Base-by-base conservation (phyloP, 2,329 filamentous ascomycete genomes). In the Diaporthe citri region DNA sequence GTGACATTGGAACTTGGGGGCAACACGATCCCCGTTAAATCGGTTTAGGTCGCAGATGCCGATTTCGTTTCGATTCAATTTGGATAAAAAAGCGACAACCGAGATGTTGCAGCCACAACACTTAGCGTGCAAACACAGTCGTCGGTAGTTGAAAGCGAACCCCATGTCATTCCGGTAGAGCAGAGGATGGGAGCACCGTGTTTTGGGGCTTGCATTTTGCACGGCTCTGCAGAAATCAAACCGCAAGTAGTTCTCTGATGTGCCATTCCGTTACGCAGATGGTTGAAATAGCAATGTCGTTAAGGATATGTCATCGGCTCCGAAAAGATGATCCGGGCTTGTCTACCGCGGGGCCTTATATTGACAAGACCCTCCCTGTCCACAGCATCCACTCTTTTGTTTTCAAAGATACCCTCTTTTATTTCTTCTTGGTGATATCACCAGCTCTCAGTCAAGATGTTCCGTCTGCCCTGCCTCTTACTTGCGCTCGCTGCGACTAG, bases 401-500 rank as follows among this genome's bases (percentile, higher is more conserved):
- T 25, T 22, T 20, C n/a, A 7, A 4, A 13, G 15, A 4, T 10
- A 20, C 25, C 9, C 25, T 17, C 12, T 2, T n/a, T 13, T 17
- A n/a, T 28, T 34, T 6, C n/a, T 28, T n/a, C 6, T 6, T 10
- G 12, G 22, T 28, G 9, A 28, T 10, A 9, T 43, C 7, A 28
- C 15, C 57, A 20, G 13, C 57, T 20, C 8, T 41, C 25, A 62
- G 4, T 10, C 43, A 51, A 36, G 3, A 67, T 67, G 62, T 5
- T 51, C 22, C 31, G 43, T 8, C 28, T 67, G 5, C 12, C 62
- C 12, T 67, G 0, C 13, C 4, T 67, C 0, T n/a, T 67, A 9
- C 8, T 36, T 51, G 28, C 43, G 22, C 62, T 67, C n/a, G 43
- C 62, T 34, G 41, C 62, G 20, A 67, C 43, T 1, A 81, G 82